Evolutionary conservation across 108 stramenopile species (phyloP), one percentile per base, ranked within the genome.

Genomic region (Seminavis robusta): DNA sequence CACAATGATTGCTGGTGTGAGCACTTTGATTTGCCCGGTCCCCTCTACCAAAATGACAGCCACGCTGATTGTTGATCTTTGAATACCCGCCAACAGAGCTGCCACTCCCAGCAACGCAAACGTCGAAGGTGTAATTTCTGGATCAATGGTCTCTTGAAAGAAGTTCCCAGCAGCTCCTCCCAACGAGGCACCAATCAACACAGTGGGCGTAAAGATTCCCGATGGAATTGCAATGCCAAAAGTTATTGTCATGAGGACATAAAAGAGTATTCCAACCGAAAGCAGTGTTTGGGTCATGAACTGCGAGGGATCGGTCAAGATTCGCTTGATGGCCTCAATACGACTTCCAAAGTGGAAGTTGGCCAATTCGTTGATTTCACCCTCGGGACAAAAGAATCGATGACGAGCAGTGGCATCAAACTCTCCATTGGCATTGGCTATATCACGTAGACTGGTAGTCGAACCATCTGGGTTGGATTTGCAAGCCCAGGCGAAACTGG

Each of bases 1-100:
- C 1, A 68, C 59, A 31, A 79, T 65, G 38, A 85, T 74, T 21
- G 76, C 72, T 4, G 84, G 84, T 13, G 81, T 42, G 10, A 85
- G 39, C 13, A 73, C 54, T 65, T 73, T 67, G 46, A 63, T 67
- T 53, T 78, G 51, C 0, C 84, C 84, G 0, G 84, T 81, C 17
- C 80, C 80, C 67, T 85, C 84, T 16, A 85, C 65, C 26, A 85
- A 37, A 51, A 85, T 81, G 13, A 85, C 80, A 50, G 67, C 61
- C 21, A 77, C 38, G 31, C 74, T 73, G n/a, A 85, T 75, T 4
- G 79, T 74, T 0, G 61, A 63, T 50, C 84, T 46, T 47, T 81
- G 74, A n/a, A 78, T 69, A 2, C 84, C 84, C 7, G 76, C 79
- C 47, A 81, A 40, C 43, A 85, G 39, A 26, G 77, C 69, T 4